Evolutionary conservation across 164 flowering plant species (phyloP).

Genomic region (Amborella trichopoda): DNA sequence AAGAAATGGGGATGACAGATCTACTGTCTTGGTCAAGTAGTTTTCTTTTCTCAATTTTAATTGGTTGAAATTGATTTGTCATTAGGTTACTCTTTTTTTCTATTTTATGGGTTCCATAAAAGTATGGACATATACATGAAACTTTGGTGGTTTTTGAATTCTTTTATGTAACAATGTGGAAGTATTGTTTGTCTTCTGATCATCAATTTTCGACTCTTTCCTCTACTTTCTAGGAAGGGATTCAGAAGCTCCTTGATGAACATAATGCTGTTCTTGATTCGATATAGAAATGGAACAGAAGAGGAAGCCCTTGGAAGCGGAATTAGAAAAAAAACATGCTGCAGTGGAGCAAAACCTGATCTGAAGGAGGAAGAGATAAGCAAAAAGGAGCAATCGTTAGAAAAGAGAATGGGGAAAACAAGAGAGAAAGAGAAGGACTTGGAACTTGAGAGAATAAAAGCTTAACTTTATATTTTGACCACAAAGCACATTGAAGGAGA

Average conservation of each 20-base stretch:
- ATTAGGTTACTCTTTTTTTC: no score
- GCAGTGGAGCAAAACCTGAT: constrained; percentile 33
- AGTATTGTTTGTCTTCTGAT: no score
- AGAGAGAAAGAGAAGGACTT: constrained; percentile 71
- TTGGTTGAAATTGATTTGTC: no score
- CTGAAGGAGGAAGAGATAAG: constrained; percentile 55
- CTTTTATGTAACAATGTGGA: no score
- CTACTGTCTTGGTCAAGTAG: no score
- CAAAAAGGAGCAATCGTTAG: constrained; percentile 51
- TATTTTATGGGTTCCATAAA: no score
- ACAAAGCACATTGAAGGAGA: constrained; percentile 43
- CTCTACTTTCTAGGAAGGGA: constrained; percentile 44
- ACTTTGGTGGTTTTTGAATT: no score
- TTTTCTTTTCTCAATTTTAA: no score
- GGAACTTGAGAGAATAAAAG: constrained; percentile 46
- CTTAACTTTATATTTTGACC: constrained; percentile 21
- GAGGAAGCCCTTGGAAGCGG: constrained; percentile 43
- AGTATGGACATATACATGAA: no score
- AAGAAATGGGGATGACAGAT: no score
- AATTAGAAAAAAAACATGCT: constrained; percentile 28
- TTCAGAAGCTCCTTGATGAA: constrained; percentile 59
- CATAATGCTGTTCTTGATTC: constrained; percentile 45
- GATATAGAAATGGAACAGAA: constrained; percentile 53
- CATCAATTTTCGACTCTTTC: no score
- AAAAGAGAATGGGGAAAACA: constrained; percentile 47